Percentiles rank a stretch among this genome's conserved stretches.
These are phyloP conservation scores for Globisporangium iwayamae DNA, from an alignment of 352 stramenopile genomes.

Conservation along the genomic window DNA sequence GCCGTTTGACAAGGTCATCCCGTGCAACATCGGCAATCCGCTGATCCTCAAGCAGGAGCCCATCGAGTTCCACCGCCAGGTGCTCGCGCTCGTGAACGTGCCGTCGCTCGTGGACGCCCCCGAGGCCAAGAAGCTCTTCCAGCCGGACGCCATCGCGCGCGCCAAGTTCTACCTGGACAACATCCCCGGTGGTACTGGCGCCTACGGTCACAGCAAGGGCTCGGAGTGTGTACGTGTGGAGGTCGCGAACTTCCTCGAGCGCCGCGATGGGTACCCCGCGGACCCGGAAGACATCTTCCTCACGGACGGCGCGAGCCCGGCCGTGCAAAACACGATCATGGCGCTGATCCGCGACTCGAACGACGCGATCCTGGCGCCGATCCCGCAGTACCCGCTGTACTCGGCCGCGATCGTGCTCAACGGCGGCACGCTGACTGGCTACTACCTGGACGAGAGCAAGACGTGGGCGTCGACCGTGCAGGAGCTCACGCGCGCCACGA, in stretches of 20 bases:
- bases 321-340: conserved; percentile 92
- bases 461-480: conserved; percentile 88
- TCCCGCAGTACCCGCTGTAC: conserved; percentile 99
- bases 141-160: conserved; percentile 80
- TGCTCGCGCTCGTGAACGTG: conserved; percentile 89
- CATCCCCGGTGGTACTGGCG: conserved; percentile 87
- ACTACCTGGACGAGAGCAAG: conserved; percentile 97
- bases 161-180: conserved; percentile 86
- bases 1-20: conserved; percentile 93
- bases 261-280: conserved; percentile 86
- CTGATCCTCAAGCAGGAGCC: conserved; percentile 94
- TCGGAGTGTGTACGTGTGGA: conserved; percentile 85
- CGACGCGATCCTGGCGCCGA: conserved; percentile 94
- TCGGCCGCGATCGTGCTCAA: conserved; percentile 96
- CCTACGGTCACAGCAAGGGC: conserved; percentile 93
- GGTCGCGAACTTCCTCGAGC: conserved; percentile 86
- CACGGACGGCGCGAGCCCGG: conserved; percentile 95
- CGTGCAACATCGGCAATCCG: conserved; percentile 98
- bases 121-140: conserved; percentile 77
- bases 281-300: conserved; percentile 96
- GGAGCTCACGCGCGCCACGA: conserved; percentile 90
- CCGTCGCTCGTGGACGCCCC: conserved; percentile 85
- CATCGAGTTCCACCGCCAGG: conserved; percentile 92
- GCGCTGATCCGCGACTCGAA: conserved; percentile 86
- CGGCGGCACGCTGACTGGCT: conserved; percentile 92